Base-by-base conservation (phyloP, 179 eudicot species). In the Camellia oleifera region DNA sequence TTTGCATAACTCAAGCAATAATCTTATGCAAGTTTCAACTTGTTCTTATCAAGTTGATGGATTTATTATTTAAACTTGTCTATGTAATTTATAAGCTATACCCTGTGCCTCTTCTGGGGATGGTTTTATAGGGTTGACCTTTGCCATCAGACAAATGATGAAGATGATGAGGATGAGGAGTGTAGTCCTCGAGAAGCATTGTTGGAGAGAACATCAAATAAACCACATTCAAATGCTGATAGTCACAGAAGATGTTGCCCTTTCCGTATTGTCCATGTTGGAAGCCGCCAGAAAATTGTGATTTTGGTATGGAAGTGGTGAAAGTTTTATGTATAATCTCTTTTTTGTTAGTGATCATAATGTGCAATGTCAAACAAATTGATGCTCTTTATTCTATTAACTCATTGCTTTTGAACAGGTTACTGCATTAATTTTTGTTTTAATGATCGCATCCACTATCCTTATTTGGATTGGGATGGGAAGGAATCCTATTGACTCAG, bases 381-480 rank as follows among this genome's bases (percentile, higher is more conserved):
- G 68, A 56, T 81, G 70, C n/a, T 70, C 62, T 46, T 62, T 65
- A 46, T 79, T 17, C 65, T 52, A 71, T 60, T 63, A 17, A 77
- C 56, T 56, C 46, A 26, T 42, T 81, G 48, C 61, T 81, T 83
- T 62, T 77, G 53, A 65, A 75, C 91, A 95, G 99, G 94, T 92
- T 65, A 90, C 92, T 42, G 78, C 86, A 62, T 50, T 85, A 75
- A 77, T 91, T 65, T 90, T 92, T 82, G 83, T 89, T 80, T 69
- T 88, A 62, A 95, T 93, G 98, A 64, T 90, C 78, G 84, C 86
- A 48, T 85, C 88, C 58, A 88, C 97, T 57, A 88, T 87, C 74
- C 88, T 95, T n/a, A 92, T 93, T 71, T 91, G 99, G 99, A 85
- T 93, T 80, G 99, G 94, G 69, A 89, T 81, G 91, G 95, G 94